Evolutionary conservation across 2,329 filamentous ascomycete genomes (phyloP).

Genomic region (Neonectria sp.): DNA sequence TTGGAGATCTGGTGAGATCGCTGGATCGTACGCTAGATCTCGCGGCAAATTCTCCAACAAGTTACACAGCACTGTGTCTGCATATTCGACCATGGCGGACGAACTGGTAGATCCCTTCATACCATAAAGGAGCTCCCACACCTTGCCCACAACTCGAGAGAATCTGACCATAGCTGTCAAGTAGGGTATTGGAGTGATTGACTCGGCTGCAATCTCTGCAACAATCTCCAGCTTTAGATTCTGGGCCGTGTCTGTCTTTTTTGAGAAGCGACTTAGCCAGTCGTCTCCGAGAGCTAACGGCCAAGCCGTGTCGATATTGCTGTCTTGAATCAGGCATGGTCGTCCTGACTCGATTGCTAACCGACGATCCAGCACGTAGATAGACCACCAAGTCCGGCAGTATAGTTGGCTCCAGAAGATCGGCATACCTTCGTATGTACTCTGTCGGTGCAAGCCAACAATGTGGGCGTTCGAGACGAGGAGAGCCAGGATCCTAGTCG

Average conservation of each 20-base stretch:
- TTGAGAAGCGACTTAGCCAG: slow-evolving; percentile 29
- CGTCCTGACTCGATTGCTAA: slow-evolving; percentile 36
- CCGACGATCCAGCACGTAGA: slow-evolving; percentile 36
- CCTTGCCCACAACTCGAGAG: slow-evolving; percentile 34
- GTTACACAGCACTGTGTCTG: slow-evolving; percentile 30
- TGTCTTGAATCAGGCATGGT: slow-evolving; percentile 38
- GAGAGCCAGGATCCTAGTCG: slow-evolving; percentile 30
- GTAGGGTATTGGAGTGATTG: slow-evolving; percentile 30
- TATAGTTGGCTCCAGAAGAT: slow-evolving; percentile 35
- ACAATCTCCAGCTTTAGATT: slow-evolving; percentile 24
- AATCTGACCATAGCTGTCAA: slow-evolving; percentile 35
- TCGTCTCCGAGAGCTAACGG: slow-evolving; percentile 36
- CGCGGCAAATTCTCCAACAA: slow-evolving; percentile 23
- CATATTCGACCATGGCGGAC: slow-evolving; percentile 34
- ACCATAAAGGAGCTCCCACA: slow-evolving; percentile 38
- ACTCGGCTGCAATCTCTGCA: slow-evolving; percentile 18
- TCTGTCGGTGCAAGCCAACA: slow-evolving; percentile 37
- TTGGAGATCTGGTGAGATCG: slow-evolving; percentile 21
- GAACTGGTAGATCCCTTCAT: slow-evolving; percentile 27
- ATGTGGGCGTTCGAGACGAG: slow-evolving; percentile 33
- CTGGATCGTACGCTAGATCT: slow-evolving; percentile 19
- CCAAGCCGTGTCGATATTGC: slow-evolving; percentile 32
- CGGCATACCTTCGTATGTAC: slow-evolving; percentile 30
- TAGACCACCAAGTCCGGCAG: slow-evolving; percentile 34
- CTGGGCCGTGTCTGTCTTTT: slow-evolving; percentile 2